phyloP scores from a whole-genome alignment of 2,329 filamentous ascomycete genomes.

The Rutstroemia sp. region DNA sequence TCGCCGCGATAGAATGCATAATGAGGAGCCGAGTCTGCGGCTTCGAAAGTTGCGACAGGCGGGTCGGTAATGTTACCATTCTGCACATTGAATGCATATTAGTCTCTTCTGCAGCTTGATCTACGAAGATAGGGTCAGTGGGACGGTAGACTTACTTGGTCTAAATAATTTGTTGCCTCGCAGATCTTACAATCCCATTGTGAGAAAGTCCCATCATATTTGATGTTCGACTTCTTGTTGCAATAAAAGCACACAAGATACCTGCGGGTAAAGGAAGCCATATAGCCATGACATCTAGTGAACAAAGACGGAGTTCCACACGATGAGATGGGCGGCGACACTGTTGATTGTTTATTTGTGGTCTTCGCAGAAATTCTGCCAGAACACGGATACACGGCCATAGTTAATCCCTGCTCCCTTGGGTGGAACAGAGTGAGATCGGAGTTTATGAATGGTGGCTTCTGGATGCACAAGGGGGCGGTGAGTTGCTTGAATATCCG shows the following conservation, averaged over 20 bases:
- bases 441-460: neutral
- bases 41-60: conserved; percentile 52
- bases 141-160: conserved; percentile 53
- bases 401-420: neutral
- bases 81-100: conserved; percentile 35
- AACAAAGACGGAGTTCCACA: neutral
- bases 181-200: conserved; percentile 71
- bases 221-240: conserved; percentile 56
- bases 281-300: conserved; percentile 18
- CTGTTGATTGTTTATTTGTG: neutral
- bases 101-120: conserved; percentile 1
- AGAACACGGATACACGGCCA: neutral
- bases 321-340: neutral
- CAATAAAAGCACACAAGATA: conserved; percentile 75
- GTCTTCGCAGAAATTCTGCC: neutral
- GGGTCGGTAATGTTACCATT: conserved; percentile 87
- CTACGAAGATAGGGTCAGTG: neutral
- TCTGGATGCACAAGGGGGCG: neutral
- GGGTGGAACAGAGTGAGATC: neutral
- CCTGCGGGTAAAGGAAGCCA: conserved; percentile 21
- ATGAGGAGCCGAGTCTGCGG: conserved; percentile 35
- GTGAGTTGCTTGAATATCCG: neutral
- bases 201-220: conserved; percentile 48
- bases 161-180: conserved; percentile 82
- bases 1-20: conserved; percentile 39